Evolutionary conservation across 2,329 filamentous ascomycete species (phyloP).

Genomic region (Ceratocystis papillata): DNA sequence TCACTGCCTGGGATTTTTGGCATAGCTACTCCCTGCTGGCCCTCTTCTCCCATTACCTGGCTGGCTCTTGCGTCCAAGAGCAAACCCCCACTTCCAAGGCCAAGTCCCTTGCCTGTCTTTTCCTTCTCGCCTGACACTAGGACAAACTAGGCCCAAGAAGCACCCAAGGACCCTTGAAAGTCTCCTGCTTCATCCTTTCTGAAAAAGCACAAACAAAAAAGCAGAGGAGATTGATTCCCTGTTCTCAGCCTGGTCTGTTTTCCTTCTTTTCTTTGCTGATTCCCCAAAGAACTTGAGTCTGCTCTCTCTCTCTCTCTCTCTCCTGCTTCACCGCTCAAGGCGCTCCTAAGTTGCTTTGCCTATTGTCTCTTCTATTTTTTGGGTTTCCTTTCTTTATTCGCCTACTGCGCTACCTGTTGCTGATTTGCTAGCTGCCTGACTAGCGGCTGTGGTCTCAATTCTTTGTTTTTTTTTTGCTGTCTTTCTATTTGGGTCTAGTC

Average conservation of each 20-base stretch:
- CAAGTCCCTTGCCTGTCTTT: slow-evolving; percentile 13
- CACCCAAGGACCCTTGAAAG: neutral
- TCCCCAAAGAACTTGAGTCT: neutral
- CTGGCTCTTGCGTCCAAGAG: neutral
- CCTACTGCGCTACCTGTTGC: neutral
- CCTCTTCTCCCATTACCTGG: neutral
- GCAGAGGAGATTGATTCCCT: neutral
- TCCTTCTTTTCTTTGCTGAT: slow-evolving; percentile 1
- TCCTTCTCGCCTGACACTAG: slow-evolving; percentile 9
- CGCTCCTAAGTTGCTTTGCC: slow-evolving; percentile 11
- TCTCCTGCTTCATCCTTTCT: slow-evolving; percentile 5
- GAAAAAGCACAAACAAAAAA: slow-evolving; percentile 6
- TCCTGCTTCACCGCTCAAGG: slow-evolving; percentile 20
- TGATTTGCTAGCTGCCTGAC: neutral
- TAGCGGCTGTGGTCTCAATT: slow-evolving; percentile 8
- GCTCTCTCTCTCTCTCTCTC: neutral
- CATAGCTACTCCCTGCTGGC: neutral
- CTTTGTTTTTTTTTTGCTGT: slow-evolving; percentile 21
- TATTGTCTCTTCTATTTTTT: slow-evolving; percentile 14
- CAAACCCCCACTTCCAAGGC: slow-evolving; percentile 11
- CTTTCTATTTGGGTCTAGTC: slow-evolving; percentile 11
- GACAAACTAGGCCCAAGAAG: slow-evolving; percentile 7
- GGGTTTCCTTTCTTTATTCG: slow-evolving; percentile 6
- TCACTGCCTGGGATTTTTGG: neutral
- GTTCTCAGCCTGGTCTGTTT: neutral